Conservation (phyloP, 2,329 filamentous ascomycete genomes). For the Pyricularia grisea region DNA sequence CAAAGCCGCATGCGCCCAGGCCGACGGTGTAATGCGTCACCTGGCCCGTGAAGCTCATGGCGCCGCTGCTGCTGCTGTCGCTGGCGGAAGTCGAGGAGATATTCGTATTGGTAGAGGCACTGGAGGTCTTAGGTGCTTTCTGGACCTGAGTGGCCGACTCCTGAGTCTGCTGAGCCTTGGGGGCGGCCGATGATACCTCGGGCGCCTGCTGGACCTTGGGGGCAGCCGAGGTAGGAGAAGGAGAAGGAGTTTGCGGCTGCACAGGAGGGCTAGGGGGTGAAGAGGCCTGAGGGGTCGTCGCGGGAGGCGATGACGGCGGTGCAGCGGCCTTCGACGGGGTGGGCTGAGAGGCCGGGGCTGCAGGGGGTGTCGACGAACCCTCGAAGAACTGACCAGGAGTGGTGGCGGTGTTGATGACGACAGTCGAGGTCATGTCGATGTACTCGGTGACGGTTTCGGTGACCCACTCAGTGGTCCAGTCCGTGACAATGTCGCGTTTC, state of each 20-base stretch:
- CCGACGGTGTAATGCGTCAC: conserved; percentile 68
- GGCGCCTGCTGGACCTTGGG: conserved; percentile 2
- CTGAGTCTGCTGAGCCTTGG: too few species aligned
- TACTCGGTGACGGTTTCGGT: conserved; percentile 39
- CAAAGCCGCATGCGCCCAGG: conserved; percentile 57
- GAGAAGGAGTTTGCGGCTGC: background rate
- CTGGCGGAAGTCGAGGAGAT: conserved; percentile 14
- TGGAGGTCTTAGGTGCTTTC: conserved; percentile 9
- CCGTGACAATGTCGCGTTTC: conserved; percentile 35
- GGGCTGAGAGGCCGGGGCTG: conserved; percentile 14
- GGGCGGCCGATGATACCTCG: background rate
- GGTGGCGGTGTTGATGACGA: conserved; percentile 24
- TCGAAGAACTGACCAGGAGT: conserved; percentile 19
- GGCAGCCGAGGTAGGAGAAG: background rate
- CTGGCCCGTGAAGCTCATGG: conserved; percentile 43
- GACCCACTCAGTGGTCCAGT: conserved; percentile 37
- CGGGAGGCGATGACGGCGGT: conserved; percentile 7
- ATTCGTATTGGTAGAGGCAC: background rate
- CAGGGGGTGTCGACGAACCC: conserved; percentile 10
- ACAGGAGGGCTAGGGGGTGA: background rate
- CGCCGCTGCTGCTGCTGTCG: conserved; percentile 14
- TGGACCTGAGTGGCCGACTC: conserved; percentile 10
- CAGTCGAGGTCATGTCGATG: conserved; percentile 38
- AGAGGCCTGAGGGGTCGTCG: conserved; percentile 8
- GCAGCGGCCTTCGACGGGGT: conserved; percentile 7